Base-by-base conservation (phyloP, 2,329 filamentous ascomycete genomes). In the Curvularia lunata region DNA sequence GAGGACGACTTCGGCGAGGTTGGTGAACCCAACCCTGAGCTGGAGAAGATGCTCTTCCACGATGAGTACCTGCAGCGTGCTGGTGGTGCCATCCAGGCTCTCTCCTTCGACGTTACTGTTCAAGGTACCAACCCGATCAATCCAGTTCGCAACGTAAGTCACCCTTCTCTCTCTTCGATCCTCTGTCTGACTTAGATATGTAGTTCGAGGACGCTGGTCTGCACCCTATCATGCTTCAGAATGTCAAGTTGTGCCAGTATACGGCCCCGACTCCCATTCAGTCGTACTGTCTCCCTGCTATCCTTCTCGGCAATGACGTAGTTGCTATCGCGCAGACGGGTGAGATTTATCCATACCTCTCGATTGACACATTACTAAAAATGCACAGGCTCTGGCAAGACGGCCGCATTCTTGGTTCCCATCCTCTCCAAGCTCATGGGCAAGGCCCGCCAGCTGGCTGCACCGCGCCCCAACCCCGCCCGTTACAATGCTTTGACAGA, bases 271-370 rank as follows among this genome's bases (percentile, higher is more conserved):
- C 95, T 0, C 91, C 93, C 0, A 95, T 99, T 37, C 95, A 99
- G 74, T 86, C 86, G 19, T 97, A 91, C 74, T 88, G 87, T 4
- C 86, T 98, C 28, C 92, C 95, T 0, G 88, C 93, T 0, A 88
- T 98, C 42, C 78, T 91, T 21, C 80, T 84, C 48, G 90, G 90
- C 1, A 82, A 90, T 65, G 95, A 99, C 76, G 82, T 98, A 28
- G 91, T 98, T 64, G 93, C 89, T 2, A 87, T 95, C 69, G 92
- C 95, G 8, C 94, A 98, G 78, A 99, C 95, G 47, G 94, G 94
- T 96, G 81, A 76, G 85, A 79, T 3, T n/a, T 25, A 7, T 8
- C 10, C 3, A 23, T 23, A 5, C 8, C 19, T 23, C 25, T 41
- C 38, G 10, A 45, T 42, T 10, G 21, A 50, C 25, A 30, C 38